Evolutionary conservation across 192 early-diverging fungal species (phyloP), one percentile per base, ranked within the genome.

Genomic region (Linnemannia elongata): DNA sequence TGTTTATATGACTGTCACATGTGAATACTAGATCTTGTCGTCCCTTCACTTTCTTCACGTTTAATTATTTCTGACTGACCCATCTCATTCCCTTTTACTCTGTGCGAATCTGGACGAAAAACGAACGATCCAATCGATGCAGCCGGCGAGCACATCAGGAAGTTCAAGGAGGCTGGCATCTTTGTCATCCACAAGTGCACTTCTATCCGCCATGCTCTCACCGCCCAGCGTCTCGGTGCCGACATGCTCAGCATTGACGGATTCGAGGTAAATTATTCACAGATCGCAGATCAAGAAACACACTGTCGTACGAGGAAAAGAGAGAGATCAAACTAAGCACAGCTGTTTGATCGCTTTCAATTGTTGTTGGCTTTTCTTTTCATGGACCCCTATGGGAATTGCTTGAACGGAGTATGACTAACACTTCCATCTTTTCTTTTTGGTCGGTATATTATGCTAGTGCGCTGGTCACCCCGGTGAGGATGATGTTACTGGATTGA

Each of bases 401-500:
- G 35, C 3, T 18, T 44, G 9, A n/a, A 47, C 0, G 60, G 1
- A 4, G 1, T 1, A 33, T 30, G 27, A 66, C 60, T 66, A 35
- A 66, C 12, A 12, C 12, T 9, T 10, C 1, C 60, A 33, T 66
- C 12, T 1, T 33, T 63, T 63, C 33, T 33, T 30, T 13, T 6
- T 69, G 4, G 4, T 54, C 72, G 13, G 17, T 76, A 30, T 63
- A 27, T 3, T 60, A 15, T 45, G 6, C 42, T 77, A 82, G 88
- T 96, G 96, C 88, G 96, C 95, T 75, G 96, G 96, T 69, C 96
- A 96, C 79, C 96, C 96, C 24, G 96, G 96, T 74, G 96, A 96
- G 85, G 94, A 96, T 81, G 96, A 96, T 89, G 89, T 96, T 72
- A 89, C 91, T 81, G 94, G 91, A 63, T 80, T 96, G 74, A 93